Conservation (phyloP, 2,329 filamentous ascomycete genomes). For the Emmonsia crescens region DNA sequence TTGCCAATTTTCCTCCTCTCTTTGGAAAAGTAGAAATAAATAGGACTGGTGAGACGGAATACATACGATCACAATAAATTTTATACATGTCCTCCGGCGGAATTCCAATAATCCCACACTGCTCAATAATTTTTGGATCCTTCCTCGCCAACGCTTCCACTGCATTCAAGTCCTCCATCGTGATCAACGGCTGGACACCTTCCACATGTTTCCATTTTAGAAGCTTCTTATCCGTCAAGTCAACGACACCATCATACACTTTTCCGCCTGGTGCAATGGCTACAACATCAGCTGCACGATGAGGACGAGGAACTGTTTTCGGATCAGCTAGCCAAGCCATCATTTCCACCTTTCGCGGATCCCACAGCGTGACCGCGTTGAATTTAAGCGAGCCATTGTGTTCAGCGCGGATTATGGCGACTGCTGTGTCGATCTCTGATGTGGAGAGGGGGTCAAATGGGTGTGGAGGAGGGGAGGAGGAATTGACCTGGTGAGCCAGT, state of each 20-base stretch:
- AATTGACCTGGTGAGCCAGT: slow-evolving; percentile 51
- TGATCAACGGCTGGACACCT: slow-evolving; percentile 78
- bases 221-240: slow-evolving; percentile 57
- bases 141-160: slow-evolving; percentile 67
- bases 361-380: slow-evolving; percentile 75
- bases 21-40: neutral
- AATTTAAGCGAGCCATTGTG: slow-evolving; percentile 62
- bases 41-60: neutral
- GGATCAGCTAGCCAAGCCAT: slow-evolving; percentile 63
- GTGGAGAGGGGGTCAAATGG: slow-evolving; percentile 68
- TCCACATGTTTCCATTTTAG: slow-evolving; percentile 63
- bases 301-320: slow-evolving; percentile 49
- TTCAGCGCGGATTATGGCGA: slow-evolving; percentile 56
- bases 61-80: slow-evolving; percentile 78
- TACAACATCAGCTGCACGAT: slow-evolving; percentile 69
- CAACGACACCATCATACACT: slow-evolving; percentile 72
- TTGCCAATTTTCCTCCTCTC: neutral
- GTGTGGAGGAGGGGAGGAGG: slow-evolving; percentile 46
- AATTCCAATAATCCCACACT: slow-evolving; percentile 74
- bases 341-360: slow-evolving; percentile 80
- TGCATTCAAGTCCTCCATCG: slow-evolving; percentile 75
- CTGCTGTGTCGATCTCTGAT: slow-evolving; percentile 61
- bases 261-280: slow-evolving; percentile 68
- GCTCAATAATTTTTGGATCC: slow-evolving; percentile 80
- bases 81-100: slow-evolving; percentile 80